Base-by-base conservation (phyloP, 2,329 filamentous ascomycete genomes). In the Penicillium psychrosexuale region DNA sequence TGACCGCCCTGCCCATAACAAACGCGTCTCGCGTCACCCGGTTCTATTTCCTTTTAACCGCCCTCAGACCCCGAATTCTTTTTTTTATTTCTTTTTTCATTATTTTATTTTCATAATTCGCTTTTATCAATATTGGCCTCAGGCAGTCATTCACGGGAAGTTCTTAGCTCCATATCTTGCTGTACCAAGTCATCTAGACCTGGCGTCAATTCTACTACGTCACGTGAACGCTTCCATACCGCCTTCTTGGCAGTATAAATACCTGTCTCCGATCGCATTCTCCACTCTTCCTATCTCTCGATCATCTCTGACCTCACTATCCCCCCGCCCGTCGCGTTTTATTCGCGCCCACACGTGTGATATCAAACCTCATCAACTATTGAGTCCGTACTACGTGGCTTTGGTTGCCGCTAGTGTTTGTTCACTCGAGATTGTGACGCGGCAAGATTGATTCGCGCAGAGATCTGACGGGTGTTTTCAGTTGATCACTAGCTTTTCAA, bases 211-310 rank as follows among this genome's bases (percentile, higher is more conserved):
- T 48, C 13, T 34, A 47, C 50, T 63, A 57, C 62, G 61, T 51
- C 74, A 76, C 74, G 74, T 76, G 73, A 75, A 60, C 33, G 9
- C 1, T 27, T 39, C 39, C 19, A 56, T 61, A 65, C 64, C 61
- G 66, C 63, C 58, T 63, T 73, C 73, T 76, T 76, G 74, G 74
- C 74, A 67, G 66, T 73, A 76, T 76, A 76, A 75, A 75, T 67
- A 64, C 66, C 50, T 61, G 59, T 61, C 64, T 61, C 64, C 61
- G 66, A 66, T 73, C 71, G 70, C 70, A 72, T 72, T 73, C 69
- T 71, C 69, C 68, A 70, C 69, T 69, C 59, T 62, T 61, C 57
- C 53, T 61, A 60, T 66, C 60, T 61, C 60, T 61, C 60, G 66
- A 61, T 53, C 62, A 61, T 53, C 62, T 52, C 47, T 51, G 39